Evolutionary conservation across 208 protist species (phyloP), one percentile per base, ranked within the genome.

Genomic region (Trypanosoma theileri): DNA sequence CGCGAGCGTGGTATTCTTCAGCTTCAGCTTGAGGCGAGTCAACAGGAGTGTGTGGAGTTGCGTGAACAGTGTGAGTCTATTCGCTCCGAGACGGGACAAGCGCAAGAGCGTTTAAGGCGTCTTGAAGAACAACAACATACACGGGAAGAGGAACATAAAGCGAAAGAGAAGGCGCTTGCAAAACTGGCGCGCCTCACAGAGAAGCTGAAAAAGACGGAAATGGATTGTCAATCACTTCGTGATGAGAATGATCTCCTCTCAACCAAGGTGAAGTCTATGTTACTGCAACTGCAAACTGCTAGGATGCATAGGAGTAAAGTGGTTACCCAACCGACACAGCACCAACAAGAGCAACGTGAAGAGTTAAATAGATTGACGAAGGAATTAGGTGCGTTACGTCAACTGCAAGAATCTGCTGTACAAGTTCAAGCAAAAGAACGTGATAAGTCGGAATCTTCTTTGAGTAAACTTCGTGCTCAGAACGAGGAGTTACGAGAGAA

Each of bases 231-330:
- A 41, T 46, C 45, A 12, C 66, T 73, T 1, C 71, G 56, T 22
- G 52, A 59, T 0, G 73, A 80, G 13, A 70, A 65, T 13, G 71
- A 61, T 51, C 44, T 63, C n/a, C 31, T 72, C n/a, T 54, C 74
- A 31, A 59, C 16, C 21, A 75, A 76, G 41, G 22, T 69, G n/a
- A 77, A 67, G 45, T 64, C 66, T 19, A 53, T 76, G 35, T 68
- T 72, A 14, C 40, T 64, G 21, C 80, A 85, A 62, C 64, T 85
- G 9, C 80, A 77, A 54, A 67, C 51, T 2, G 41, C 58, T 3
- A 69, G 75, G 26, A 60, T 59, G 28, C 59, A 69, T 21, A 55
- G 58, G 6, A 28, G 31, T 14, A 60, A 59, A 16, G 45, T 52
- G n/a, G 28, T 9, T 41, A 12, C 31, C 22, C 12, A 41, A 21